Evolutionary conservation across 2,329 filamentous ascomycete species (phyloP), one percentile per base, ranked within the genome.

Genomic region (Arthrobotrys sinensis): DNA sequence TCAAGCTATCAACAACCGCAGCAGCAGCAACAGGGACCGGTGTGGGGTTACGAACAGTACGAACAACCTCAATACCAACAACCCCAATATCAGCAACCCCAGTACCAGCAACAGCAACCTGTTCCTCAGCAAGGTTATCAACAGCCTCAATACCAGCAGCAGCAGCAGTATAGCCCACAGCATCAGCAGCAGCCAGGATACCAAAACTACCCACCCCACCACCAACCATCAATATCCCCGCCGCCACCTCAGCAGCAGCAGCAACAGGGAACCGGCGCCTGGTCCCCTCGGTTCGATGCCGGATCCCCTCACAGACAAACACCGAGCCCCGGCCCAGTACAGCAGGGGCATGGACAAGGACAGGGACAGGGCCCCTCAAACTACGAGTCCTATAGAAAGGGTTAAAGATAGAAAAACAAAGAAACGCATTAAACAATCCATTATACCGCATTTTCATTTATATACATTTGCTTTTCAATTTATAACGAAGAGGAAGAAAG

Each of bases 71-170:
- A 45, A 6, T 24, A 16, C n/a, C n/a, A 14, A 16, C 40, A 45
- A 16, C 40, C 40, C 19, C 80, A 83, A 52, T 16, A 32, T 28
- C 36, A 64, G 21, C 57, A 45, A 34, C 38, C 1, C n/a, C 57
- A 45, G 36, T 84, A 85, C 80, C 84, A 84, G 66, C 81, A 82
- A 79, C 84, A 84, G 77, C 84, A 45, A 16, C 24, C 24, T 2
- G 24, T 28, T 28, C 4, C 24, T 28, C 46, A 46, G 46, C 32
- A 60, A 34, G 24, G 48, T 7, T 32, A 69, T 45, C 32, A 53
- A 40, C 43, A 75, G 7, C 36, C 60, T 12, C 43, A 75, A 24
- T 60, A 71, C 16, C 16, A 46, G 28, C 62, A 62, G 7, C 12
- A 36, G 3, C 16, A 14, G 24, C 46, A 16, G 34, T 48, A 38